These are phyloP conservation scores for Cladochytrium replicatum DNA, from an alignment of 192 early-diverging fungal species.

Conservation along the genomic window DNA sequence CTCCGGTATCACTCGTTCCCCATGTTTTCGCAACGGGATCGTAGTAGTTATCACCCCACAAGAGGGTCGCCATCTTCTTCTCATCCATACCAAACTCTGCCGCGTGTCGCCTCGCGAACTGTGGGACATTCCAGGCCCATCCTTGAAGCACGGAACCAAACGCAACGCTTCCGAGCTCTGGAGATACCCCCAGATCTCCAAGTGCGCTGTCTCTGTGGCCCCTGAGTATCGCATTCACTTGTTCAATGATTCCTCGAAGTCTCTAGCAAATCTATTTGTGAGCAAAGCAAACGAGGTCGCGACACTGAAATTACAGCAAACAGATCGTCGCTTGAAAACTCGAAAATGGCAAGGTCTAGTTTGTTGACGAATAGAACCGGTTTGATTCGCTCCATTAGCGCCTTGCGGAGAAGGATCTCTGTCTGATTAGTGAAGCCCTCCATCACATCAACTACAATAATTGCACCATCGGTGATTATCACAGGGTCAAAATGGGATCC, in stretches of 20 bases:
- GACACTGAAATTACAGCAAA: no score
- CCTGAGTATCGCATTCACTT: slow-evolving; percentile 80
- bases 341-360: slow-evolving; percentile 80
- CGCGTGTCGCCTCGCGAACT: slow-evolving; percentile 73
- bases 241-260: slow-evolving; percentile 74
- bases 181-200: slow-evolving; percentile 71
- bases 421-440: slow-evolving; percentile 85
- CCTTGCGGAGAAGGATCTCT: slow-evolving; percentile 82
- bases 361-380: slow-evolving; percentile 86
- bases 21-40: slow-evolving; percentile 82
- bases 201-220: slow-evolving; percentile 64
- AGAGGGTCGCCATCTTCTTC: slow-evolving; percentile 69
- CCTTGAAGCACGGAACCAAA: slow-evolving; percentile 85
- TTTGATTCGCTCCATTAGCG: slow-evolving; percentile 78
- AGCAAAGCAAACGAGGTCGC: no score
- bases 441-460: slow-evolving; percentile 79
- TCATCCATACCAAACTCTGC: slow-evolving; percentile 82
- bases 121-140: slow-evolving; percentile 84
- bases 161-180: slow-evolving; percentile 73
- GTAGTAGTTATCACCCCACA: slow-evolving; percentile 90
- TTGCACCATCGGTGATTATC: slow-evolving; percentile 84
- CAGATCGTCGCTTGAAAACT: slow-evolving; percentile 71
- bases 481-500: no score
- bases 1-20: slow-evolving; percentile 55
- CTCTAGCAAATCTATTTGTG: no score